Percentiles rank a stretch among this genome's conserved stretches.
Conservation (phyloP, 345 rosid genomes). For the Eucalyptus caleyi region DNA sequence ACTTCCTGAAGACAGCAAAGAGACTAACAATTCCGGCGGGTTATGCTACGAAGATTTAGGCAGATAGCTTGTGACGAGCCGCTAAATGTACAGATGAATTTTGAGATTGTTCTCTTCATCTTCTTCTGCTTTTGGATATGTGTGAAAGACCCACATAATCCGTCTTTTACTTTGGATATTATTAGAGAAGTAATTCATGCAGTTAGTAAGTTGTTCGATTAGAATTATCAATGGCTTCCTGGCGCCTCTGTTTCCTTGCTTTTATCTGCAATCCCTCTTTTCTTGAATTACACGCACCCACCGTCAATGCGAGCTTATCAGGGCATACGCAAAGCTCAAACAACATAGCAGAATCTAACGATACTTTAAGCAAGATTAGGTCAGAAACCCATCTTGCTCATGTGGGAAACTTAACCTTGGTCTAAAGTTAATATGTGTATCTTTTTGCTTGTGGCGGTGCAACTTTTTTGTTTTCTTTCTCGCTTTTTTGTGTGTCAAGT, state of each 20-base stretch:
- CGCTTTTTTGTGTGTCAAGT: background rate
- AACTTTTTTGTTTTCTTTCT: background rate
- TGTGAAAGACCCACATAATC: background rate
- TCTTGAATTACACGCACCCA: background rate
- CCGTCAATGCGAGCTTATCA: background rate
- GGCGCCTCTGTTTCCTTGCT: background rate
- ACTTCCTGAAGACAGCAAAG: slow-evolving; percentile 75
- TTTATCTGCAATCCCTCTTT: background rate
- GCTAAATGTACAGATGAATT: background rate
- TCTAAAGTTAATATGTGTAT: background rate
- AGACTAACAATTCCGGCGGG: slow-evolving; percentile 63
- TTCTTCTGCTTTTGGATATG: background rate
- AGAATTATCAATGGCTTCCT: background rate
- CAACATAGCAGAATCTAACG: background rate
- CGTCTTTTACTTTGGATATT: background rate
- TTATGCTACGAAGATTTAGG: background rate
- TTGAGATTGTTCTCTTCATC: background rate
- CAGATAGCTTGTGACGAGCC: background rate
- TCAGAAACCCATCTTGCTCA: background rate
- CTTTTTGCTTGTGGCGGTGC: background rate
- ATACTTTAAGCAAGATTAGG: background rate
- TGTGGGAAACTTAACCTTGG: background rate
- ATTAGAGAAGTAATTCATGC: background rate
- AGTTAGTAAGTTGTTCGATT: background rate
- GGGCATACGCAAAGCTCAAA: background rate